Evolutionary conservation across 179 eudicot species (phyloP).

Genomic region (Beta lomatogona): DNA sequence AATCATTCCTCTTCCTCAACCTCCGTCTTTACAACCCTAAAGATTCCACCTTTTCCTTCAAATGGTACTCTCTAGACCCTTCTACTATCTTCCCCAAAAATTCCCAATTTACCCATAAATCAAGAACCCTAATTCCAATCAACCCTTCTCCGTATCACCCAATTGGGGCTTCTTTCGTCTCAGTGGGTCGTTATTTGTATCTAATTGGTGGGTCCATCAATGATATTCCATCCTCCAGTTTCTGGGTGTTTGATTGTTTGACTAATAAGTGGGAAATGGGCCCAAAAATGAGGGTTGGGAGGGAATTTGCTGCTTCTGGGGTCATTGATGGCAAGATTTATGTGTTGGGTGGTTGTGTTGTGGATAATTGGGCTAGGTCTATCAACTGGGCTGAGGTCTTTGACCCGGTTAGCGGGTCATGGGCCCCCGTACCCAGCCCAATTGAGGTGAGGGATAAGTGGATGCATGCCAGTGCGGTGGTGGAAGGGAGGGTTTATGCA

Average conservation of each 20-base stretch:
- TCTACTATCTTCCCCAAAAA: neutral
- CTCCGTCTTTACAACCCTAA: conserved; percentile 52
- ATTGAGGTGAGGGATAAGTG: conserved; percentile 70
- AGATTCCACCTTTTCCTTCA: conserved; percentile 45
- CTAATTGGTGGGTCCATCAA: conserved; percentile 71
- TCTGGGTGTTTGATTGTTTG: conserved; percentile 77
- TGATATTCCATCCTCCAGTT: conserved; percentile 42
- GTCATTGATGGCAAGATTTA: conserved; percentile 64
- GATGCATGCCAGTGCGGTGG: conserved; percentile 91
- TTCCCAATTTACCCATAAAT: conserved; percentile 8
- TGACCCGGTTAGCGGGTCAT: conserved; percentile 55
- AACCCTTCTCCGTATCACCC: conserved; percentile 50
- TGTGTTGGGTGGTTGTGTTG: conserved; percentile 88
- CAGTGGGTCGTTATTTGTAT: conserved; percentile 53
- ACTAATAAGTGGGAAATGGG: conserved; percentile 64
- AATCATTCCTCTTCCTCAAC: conserved; percentile 58
- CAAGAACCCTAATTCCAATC: conserved; percentile 32
- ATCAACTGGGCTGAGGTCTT: conserved; percentile 82
- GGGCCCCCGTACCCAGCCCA: conserved; percentile 59
- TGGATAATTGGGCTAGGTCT: conserved; percentile 67
- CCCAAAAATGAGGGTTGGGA: conserved; percentile 69
- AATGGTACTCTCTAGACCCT: conserved; percentile 56
- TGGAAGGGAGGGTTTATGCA: conserved; percentile 65
- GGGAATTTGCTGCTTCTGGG: conserved; percentile 88
- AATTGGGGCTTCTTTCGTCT: conserved; percentile 58